Conservation (phyloP, 2,329 filamentous ascomycete species). For the Zopfia rhizophila region DNA sequence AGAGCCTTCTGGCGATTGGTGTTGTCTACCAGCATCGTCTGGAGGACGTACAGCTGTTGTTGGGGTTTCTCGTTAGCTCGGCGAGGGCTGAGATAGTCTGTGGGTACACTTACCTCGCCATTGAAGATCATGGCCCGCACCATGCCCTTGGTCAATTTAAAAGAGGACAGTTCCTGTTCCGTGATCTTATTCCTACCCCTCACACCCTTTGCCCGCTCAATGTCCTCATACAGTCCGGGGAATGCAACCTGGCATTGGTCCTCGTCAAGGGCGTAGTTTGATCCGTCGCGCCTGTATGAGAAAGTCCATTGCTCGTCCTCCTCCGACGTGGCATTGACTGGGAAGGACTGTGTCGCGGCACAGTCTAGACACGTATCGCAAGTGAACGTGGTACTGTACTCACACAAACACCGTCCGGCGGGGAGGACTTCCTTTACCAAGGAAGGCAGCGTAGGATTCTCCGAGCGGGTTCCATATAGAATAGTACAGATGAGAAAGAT, state of each 20-base stretch:
- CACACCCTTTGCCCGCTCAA: constrained; percentile 38
- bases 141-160: constrained; percentile 45
- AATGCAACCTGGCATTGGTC: constrained; percentile 44
- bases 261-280: constrained; percentile 43
- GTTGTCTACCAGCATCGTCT: constrained; percentile 47
- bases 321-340: constrained; percentile 27
- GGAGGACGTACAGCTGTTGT: constrained; percentile 41
- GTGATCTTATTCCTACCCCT: constrained; percentile 37
- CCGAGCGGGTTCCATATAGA: constrained; percentile 45
- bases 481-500: constrained; percentile 45
- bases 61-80: background rate
- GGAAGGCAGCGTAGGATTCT: constrained; percentile 39
- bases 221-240: constrained; percentile 43
- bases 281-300: constrained; percentile 37
- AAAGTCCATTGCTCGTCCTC: constrained; percentile 41
- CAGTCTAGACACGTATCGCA: constrained; percentile 47
- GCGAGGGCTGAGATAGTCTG: background rate
- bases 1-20: constrained; percentile 47
- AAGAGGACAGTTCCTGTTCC: constrained; percentile 37
- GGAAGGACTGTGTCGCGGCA: constrained; percentile 33
- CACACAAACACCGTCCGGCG: constrained; percentile 45
- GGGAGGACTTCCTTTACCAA: constrained; percentile 44
- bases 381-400: constrained; percentile 42
- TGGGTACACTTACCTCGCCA: constrained; percentile 35
- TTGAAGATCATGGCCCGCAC: constrained; percentile 44